phyloP scores from a whole-genome alignment of 148 eudicot species.

The Chenopodium quinoa region DNA sequence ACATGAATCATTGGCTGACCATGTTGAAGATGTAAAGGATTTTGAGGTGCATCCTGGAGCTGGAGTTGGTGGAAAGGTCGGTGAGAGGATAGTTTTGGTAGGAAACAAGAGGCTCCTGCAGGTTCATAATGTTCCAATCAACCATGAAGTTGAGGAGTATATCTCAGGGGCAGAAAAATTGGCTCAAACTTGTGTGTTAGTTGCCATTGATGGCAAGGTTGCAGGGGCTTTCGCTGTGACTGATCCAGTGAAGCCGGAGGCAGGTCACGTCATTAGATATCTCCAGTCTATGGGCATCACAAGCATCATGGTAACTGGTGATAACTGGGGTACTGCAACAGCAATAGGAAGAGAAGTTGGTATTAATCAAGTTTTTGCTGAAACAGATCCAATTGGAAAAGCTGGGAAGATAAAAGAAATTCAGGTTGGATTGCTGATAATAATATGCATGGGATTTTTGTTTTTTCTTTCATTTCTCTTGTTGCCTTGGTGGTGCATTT shows the following conservation, averaged over 20 bases:
- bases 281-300: constrained; percentile 71
- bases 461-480: background rate
- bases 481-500: constrained; percentile 1
- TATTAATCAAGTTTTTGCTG: constrained; percentile 75
- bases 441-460: constrained; percentile 5
- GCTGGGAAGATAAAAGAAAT: constrained; percentile 84
- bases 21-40: constrained; percentile 60
- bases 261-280: constrained; percentile 60
- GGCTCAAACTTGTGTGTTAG: constrained; percentile 84
- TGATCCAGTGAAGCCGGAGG: constrained; percentile 96
- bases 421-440: constrained; percentile 52
- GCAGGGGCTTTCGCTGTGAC: constrained; percentile 93
- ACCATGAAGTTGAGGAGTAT: constrained; percentile 53
- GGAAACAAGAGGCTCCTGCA: constrained; percentile 91
- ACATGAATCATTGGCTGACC: constrained; percentile 39
- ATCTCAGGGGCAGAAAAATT: constrained; percentile 58
- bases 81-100: constrained; percentile 60
- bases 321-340: constrained; percentile 90
- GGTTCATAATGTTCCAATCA: constrained; percentile 48
- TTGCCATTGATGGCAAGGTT: constrained; percentile 68
- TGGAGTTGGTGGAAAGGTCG: constrained; percentile 86
- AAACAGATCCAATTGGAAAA: constrained; percentile 89
- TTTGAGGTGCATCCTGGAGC: constrained; percentile 94
- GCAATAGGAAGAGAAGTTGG: constrained; percentile 87
- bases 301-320: constrained; percentile 97